Evolutionary conservation across 768 basidiomycete species (phyloP).

Genomic region (Amanita rubescens): DNA sequence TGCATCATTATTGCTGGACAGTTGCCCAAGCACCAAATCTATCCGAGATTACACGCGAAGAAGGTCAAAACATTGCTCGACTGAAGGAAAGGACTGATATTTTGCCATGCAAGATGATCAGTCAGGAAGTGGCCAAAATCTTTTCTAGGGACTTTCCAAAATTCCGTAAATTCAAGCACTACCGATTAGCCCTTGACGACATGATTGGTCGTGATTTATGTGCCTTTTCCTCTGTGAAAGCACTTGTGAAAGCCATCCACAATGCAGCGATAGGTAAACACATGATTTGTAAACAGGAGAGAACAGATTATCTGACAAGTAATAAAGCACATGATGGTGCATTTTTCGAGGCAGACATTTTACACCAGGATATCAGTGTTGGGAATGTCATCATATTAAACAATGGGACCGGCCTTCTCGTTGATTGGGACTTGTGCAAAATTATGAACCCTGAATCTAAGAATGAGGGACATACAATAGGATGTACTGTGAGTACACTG

Average conservation of each 20-base stretch:
- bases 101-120: background rate
- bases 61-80: no score
- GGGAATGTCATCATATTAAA: slow-evolving; percentile 18
- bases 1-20: no score
- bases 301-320: background rate
- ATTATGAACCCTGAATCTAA: background rate
- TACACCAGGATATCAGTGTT: slow-evolving; percentile 23
- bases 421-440: slow-evolving; percentile 18
- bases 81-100: background rate
- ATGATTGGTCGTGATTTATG: background rate
- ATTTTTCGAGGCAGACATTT: background rate
- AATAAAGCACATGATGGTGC: background rate
- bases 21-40: no score
- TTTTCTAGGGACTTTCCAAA: no score
- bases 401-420: slow-evolving; percentile 8
- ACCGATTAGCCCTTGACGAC: slow-evolving; percentile 8
- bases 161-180: background rate
- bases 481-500: slow-evolving; percentile 16
- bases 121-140: no score
- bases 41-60: no score
- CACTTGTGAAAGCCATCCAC: slow-evolving; percentile 12
- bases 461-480: background rate
- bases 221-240: background rate
- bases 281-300: background rate
- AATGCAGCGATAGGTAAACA: slow-evolving; percentile 14